Conservation (phyloP, 768 basidiomycete genomes). For the Amanita thiersii region DNA sequence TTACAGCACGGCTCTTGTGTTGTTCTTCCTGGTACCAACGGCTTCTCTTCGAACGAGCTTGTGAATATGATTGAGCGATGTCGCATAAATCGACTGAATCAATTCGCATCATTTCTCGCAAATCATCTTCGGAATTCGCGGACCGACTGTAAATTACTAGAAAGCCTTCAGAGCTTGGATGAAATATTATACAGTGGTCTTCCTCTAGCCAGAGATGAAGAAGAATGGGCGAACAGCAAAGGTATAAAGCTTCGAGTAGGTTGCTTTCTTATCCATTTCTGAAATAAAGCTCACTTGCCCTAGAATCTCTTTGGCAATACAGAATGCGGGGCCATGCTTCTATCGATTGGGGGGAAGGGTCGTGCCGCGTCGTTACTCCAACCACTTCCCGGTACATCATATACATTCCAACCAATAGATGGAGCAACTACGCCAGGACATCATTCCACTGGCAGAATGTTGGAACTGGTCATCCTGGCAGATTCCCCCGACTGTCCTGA, state of each 20-base stretch:
- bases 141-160: constrained; percentile 51
- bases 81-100: constrained; percentile 65
- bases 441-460: constrained; percentile 45
- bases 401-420: constrained; percentile 52
- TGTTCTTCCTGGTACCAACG: constrained; percentile 59
- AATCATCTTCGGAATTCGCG: constrained; percentile 55
- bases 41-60: constrained; percentile 63
- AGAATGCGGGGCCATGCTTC: constrained; percentile 67
- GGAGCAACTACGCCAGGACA: constrained; percentile 36
- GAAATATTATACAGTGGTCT: constrained; percentile 63
- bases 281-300: constrained; percentile 12
- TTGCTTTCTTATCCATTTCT: constrained; percentile 13
- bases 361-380: constrained; percentile 44
- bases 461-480: constrained; percentile 64
- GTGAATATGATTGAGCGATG: constrained; percentile 63
- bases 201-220: constrained; percentile 57
- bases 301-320: constrained; percentile 85
- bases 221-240: constrained; percentile 59
- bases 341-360: constrained; percentile 46
- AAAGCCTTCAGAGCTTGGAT: constrained; percentile 45
- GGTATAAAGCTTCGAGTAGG: constrained; percentile 58
- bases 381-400: constrained; percentile 52
- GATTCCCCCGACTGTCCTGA: constrained; percentile 67
- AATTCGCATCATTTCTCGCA: constrained; percentile 68
- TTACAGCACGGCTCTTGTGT: constrained; percentile 69